Percentiles rank a stretch among this genome's conserved stretches.
Evolutionary conservation across 768 basidiomycete genomes (phyloP).

Genomic region (Phylloporus arenicola): DNA sequence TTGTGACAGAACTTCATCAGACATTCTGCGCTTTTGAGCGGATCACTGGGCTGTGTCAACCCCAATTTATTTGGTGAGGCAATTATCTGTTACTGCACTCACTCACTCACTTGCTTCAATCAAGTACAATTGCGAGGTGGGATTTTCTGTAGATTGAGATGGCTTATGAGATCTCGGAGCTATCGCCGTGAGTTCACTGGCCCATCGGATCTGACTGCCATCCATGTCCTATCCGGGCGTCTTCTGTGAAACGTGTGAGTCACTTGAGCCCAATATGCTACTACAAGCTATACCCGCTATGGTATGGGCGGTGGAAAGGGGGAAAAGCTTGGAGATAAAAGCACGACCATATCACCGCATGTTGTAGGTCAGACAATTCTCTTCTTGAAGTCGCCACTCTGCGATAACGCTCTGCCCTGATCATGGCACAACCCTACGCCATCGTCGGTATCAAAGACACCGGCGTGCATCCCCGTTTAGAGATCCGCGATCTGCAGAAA

Average conservation of each 20-base stretch:
- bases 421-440: slow-evolving; percentile 11
- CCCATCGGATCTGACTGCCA: not conserved
- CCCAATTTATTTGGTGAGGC: not conserved
- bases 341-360: not conserved
- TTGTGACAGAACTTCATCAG: not conserved
- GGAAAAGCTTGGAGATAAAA: not conserved
- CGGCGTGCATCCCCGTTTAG: slow-evolving; percentile 11
- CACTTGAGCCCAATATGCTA: not conserved
- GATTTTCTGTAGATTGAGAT: not conserved
- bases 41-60: not conserved
- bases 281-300: not conserved
- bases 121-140: not conserved
- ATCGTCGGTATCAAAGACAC: slow-evolving; percentile 1
- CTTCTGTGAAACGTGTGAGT: not conserved
- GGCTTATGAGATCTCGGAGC: not conserved
- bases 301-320: not conserved
- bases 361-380: not conserved
- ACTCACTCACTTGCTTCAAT: not conserved
- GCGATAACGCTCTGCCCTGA: not conserved
- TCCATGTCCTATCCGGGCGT: not conserved
- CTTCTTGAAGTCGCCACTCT: not conserved
- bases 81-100: not conserved
- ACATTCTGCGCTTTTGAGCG: not conserved
- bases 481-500: slow-evolving; percentile 11
- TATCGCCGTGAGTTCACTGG: not conserved